Conservation (phyloP, 805 yeast genomes). For the Hanseniaspora taiwanica region DNA sequence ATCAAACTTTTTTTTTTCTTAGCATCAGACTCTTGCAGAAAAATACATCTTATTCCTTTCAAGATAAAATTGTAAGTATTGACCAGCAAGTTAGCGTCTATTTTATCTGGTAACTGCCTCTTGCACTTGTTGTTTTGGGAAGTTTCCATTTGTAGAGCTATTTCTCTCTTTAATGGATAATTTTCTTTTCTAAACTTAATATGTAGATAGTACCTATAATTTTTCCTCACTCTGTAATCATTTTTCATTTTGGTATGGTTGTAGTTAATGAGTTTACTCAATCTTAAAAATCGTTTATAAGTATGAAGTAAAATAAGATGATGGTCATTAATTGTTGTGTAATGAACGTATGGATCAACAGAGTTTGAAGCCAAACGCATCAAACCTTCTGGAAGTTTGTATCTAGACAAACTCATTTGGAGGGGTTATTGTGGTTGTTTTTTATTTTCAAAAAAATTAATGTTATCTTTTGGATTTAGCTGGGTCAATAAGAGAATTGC, state of each 20-base stretch:
- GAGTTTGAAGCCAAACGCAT: not conserved
- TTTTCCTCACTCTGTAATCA: slow-evolving; percentile 11
- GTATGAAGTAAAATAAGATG: not conserved
- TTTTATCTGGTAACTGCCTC: not conserved
- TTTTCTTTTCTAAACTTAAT: slow-evolving; percentile 19
- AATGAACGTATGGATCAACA: not conserved
- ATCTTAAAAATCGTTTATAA: slow-evolving; percentile 18
- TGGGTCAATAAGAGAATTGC: too few species aligned
- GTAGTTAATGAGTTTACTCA: slow-evolving; percentile 13
- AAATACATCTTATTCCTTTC: slow-evolving; percentile 10
- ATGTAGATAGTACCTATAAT: slow-evolving; percentile 16
- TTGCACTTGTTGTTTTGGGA: not conserved
- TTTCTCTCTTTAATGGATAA: slow-evolving; percentile 12
- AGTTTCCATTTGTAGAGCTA: slow-evolving; percentile 5
- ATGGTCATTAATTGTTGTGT: not conserved
- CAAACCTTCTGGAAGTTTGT: not conserved
- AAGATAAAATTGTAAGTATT: slow-evolving; percentile 16
- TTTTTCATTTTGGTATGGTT: slow-evolving; percentile 11
- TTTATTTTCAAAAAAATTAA: too few species aligned
- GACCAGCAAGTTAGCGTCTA: slow-evolving; percentile 5
- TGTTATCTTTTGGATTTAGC: too few species aligned
- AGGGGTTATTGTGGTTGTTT: too few species aligned
- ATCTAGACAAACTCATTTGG: too few species aligned
- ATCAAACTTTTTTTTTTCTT: slow-evolving; percentile 18
- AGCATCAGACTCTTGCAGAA: slow-evolving; percentile 14